Conservation (phyloP, 2,329 filamentous ascomycete species). For the Colletotrichum sp. region DNA sequence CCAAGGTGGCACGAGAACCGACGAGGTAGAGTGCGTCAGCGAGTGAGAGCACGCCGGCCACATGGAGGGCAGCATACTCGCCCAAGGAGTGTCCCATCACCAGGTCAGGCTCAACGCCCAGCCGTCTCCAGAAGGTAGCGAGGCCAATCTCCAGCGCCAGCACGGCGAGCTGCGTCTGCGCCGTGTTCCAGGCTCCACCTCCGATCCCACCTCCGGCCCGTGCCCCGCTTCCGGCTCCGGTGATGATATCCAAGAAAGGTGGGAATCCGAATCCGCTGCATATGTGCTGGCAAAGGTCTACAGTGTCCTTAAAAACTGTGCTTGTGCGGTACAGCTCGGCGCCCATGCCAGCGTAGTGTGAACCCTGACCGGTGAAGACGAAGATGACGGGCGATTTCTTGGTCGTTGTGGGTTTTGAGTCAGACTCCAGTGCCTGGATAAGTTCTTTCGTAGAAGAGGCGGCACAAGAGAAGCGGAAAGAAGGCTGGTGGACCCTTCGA, state of each 20-base stretch:
- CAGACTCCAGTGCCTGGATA: not conserved
- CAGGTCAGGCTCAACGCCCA: constrained; percentile 31
- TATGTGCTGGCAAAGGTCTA: constrained; percentile 36
- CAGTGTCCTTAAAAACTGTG: constrained; percentile 31
- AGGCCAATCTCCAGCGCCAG: constrained; percentile 36
- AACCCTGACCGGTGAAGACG: constrained; percentile 41
- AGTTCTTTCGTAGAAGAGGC: not conserved
- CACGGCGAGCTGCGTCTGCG: constrained; percentile 40
- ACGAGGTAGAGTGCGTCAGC: constrained; percentile 61
- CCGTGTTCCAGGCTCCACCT: not conserved
- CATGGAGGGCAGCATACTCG: constrained; percentile 36
- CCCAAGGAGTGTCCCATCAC: constrained; percentile 41
- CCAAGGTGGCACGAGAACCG: constrained; percentile 60
- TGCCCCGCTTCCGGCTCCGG: not conserved
- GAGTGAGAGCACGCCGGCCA: constrained; percentile 33
- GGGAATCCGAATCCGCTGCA: constrained; percentile 37
- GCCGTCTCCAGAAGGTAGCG: constrained; percentile 31
- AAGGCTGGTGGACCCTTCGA: not conserved
- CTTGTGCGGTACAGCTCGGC: constrained; percentile 27
- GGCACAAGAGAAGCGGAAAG: not conserved
- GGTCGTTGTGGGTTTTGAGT: not conserved
- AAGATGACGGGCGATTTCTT: constrained; percentile 35
- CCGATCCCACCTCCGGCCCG: not conserved
- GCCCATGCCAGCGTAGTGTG: constrained; percentile 35
- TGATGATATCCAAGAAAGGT: constrained; percentile 43